Base-by-base conservation (phyloP, 2,329 filamentous ascomycete genomes). In the Xylariales sp. region DNA sequence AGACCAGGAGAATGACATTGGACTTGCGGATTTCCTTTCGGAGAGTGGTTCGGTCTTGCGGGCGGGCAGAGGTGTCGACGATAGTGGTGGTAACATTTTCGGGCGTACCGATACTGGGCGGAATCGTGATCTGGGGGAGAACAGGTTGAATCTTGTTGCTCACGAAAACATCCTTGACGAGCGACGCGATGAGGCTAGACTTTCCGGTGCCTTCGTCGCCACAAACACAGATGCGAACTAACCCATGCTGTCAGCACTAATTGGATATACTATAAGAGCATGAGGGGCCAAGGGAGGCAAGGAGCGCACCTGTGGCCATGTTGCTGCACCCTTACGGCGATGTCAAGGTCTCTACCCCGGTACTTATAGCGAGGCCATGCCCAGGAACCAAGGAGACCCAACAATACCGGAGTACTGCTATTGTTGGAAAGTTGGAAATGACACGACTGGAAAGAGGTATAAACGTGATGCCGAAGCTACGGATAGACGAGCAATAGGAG, bases 1-100 rank as follows among this genome's bases (percentile, higher is more conserved):
- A 99, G 62, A 99, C 94, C 50, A 99, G 89, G 18, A 98, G 86
- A 71, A 99, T 98, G 73, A 97, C 95, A 79, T 97, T 99, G 76
- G 92, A 96, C 80, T 97, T 97, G 71, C 96, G 90, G 69, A 99
- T 94, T 82, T 98, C 96, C 78, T 96, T 96, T 69, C 94, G 91
- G 67, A 99, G 85, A 18, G 91, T 94, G 67, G 91, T 93, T 73
- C 96, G 91, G 78, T 99, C 95, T 80, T 97, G 94, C 0, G 96
- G 96, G 9, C 97, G 88, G 45, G 96, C 94, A 41, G 95, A 98
- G 39, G 96, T 99, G 81, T 99, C 96, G 83, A 99, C 93, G 75
- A 99, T 95, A 73, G 93, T 97, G 12, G 96, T 99, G 56, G 94
- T 97, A 78, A 98, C 93, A 86, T 97, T 97, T 75, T 98, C 94